A percentile compares a stretch with the other conserved stretches of the same genome.
These are phyloP conservation scores for Yamadazyma blattariae DNA, from an alignment of 1,139 yeast genomes.

Conservation along the genomic window DNA sequence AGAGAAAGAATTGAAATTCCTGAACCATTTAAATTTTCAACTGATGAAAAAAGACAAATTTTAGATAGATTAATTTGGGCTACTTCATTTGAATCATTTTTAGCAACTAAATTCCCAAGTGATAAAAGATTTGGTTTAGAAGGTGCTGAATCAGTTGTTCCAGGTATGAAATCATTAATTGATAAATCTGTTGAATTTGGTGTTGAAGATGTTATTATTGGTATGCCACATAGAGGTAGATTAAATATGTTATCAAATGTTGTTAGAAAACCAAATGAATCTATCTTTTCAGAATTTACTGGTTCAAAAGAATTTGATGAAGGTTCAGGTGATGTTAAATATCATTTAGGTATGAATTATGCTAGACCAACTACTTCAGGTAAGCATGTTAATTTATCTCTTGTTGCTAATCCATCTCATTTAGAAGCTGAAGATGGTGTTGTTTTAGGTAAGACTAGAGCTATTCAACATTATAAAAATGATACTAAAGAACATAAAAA, in stretches of 20 bases:
- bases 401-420: conserved; percentile 98
- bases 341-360: conserved; percentile 99
- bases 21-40: conserved; percentile 73
- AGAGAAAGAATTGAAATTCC: conserved; percentile 96
- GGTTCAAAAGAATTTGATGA: conserved; percentile 84
- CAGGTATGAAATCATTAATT: conserved; percentile 94
- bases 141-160: conserved; percentile 96
- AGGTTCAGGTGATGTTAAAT: conserved; percentile 99
- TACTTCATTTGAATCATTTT: conserved; percentile 86
- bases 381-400: conserved; percentile 88
- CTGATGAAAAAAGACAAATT: conserved; percentile 93
- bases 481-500: conserved; percentile 80
- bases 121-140: conserved; percentile 98
- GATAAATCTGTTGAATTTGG: conserved; percentile 93
- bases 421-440: conserved; percentile 99
- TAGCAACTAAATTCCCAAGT: conserved; percentile 94
- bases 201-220: conserved; percentile 92
- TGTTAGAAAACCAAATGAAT: conserved; percentile 97
- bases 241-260: conserved; percentile 96
- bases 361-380: conserved; percentile 99
- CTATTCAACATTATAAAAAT: conserved; percentile 87
- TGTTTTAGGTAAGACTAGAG: conserved; percentile 96
- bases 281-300: conserved; percentile 92
- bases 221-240: conserved; percentile 99
- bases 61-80: conserved; percentile 97